Evolutionary conservation across 108 stramenopile species (phyloP).

Genomic region (Cyclotella distinguenda): DNA sequence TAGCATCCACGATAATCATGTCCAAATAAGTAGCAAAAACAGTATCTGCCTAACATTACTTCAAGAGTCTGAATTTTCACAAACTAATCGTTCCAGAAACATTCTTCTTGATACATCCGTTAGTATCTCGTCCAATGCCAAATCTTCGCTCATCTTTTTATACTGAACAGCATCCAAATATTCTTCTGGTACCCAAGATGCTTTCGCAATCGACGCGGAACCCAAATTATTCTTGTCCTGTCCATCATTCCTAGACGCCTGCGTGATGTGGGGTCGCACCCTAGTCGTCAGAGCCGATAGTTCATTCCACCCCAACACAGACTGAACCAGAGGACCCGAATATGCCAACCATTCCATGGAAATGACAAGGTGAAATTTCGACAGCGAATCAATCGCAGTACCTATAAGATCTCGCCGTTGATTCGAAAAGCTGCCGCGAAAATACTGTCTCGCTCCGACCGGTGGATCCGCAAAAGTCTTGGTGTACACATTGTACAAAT

Average conservation of each 20-base stretch:
- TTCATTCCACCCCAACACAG: conserved; percentile 73
- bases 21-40: not conserved
- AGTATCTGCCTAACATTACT: not conserved
- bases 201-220: conserved; percentile 69
- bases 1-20: conserved; percentile 29
- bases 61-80: conserved; percentile 32
- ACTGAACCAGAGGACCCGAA: conserved; percentile 51
- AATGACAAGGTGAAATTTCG: conserved; percentile 71
- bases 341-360: conserved; percentile 86
- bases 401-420: conserved; percentile 52
- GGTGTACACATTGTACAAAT: conserved; percentile 78
- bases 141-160: conserved; percentile 73
- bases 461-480: conserved; percentile 64
- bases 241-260: conserved; percentile 72
- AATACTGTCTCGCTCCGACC: conserved; percentile 32
- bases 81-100: conserved; percentile 81
- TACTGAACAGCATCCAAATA: conserved; percentile 59
- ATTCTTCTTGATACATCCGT: conserved; percentile 78
- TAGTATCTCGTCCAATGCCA: conserved; percentile 78
- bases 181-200: conserved; percentile 71
- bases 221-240: conserved; percentile 71
- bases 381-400: conserved; percentile 64
- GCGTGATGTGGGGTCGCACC: conserved; percentile 70
- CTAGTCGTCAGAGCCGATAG: conserved; percentile 61
- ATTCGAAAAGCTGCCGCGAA: conserved; percentile 24